Conservation (phyloP, 495 filamentous ascomycete species). For the Aspergillus biplanus region DNA sequence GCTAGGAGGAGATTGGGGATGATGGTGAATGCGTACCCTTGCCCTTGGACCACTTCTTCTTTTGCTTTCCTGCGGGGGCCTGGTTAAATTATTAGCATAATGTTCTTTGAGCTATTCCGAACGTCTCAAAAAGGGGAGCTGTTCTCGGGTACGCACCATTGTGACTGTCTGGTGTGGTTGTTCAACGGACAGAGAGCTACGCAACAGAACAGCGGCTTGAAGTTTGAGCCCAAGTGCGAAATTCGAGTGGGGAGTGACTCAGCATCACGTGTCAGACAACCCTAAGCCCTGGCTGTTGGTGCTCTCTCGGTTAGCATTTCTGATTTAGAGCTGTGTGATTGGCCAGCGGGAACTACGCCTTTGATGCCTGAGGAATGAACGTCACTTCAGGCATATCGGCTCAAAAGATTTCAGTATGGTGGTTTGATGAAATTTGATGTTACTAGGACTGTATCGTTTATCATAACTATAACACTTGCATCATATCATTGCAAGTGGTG, state of each 20-base stretch:
- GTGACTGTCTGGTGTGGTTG: conserved; percentile 54
- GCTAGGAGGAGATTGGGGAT: conserved; percentile 20
- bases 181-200: conserved; percentile 44
- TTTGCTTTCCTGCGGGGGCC: conserved; percentile 80
- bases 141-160: conserved; percentile 46
- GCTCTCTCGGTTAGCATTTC: conserved; percentile 29
- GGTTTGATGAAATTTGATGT: background rate
- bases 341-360: conserved; percentile 8
- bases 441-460: conserved; percentile 2
- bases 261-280: conserved; percentile 31
- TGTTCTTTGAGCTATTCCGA: conserved; percentile 6
- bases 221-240: conserved; percentile 47
- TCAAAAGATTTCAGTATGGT: background rate
- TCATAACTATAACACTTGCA: background rate
- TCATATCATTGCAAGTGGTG: too few relatives aligned
- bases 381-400: background rate
- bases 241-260: conserved; percentile 54
- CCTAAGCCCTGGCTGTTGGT: conserved; percentile 49
- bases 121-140: conserved; percentile 12
- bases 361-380: conserved; percentile 13
- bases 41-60: conserved; percentile 99
- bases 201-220: conserved; percentile 30
- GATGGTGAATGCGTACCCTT: conserved; percentile 69
- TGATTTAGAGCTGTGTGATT: conserved; percentile 9
- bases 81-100: conserved; percentile 38